Base-by-base conservation (phyloP, 164 flowering plant species). In the Vitis riparia region DNA sequence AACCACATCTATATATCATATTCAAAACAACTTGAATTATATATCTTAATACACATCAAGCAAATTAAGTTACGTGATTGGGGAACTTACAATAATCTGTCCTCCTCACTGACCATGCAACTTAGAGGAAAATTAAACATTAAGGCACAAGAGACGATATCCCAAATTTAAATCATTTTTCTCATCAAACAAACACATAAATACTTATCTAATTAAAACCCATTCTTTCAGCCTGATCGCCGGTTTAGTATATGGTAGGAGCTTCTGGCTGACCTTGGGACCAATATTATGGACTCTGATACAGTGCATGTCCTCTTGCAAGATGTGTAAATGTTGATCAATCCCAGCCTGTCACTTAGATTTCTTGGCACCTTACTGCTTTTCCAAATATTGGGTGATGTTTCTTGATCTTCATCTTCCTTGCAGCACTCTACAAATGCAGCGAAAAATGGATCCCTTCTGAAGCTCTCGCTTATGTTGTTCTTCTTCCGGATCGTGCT, bases 341-440 rank as follows among this genome's bases (percentile, higher is more conserved):
- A 76, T 3, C 87, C 85, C 17, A 85, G 63, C 27, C 81, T 70
- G 65, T 85, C 81, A 65, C 80, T 75, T 27, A 78, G 37, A 56
- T 66, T 82, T 23, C 79, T 75, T 30, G 83, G 51, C 1, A 65
- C 68, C 67, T 76, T 78, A 2, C 63, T 59, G 1, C 30, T 56
- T n/a, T 65, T 66, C 78, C 79, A 78, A 8, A 59, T 30, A 19
- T 62, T 47, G 16, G 47, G 51, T 1, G 23, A 44, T 14, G 62
- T 11, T 1, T 29, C 68, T 52, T 72, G 29, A 4, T 58, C 59
- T 19, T 69, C 67, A 27, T 71, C 72, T 11, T 72, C 70, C 61
- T 81, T 86, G 27, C 86, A 84, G 51, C 91, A 88, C 72, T 76
- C 80, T 2, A 83, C 76, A 11, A 88, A 68, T 1, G 92, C 92